Percentiles rank a stretch among this genome's conserved stretches.
These are phyloP conservation scores for Euptelea pleiosperma DNA, from an alignment of 164 flowering plant species.

Conservation along the genomic window DNA sequence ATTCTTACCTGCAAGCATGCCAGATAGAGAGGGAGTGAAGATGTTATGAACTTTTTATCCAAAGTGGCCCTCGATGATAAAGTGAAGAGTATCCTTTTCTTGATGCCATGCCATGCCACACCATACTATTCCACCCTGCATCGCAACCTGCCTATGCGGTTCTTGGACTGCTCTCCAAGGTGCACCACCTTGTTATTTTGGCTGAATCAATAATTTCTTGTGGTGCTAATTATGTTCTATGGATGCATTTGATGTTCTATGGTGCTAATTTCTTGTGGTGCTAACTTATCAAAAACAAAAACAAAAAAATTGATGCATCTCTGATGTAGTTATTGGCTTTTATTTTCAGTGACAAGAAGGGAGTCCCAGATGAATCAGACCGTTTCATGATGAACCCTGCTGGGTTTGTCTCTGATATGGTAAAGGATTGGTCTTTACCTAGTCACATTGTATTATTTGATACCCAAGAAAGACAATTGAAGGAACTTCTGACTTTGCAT, in stretches of 20 bases:
- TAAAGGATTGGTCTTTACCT: slow-evolving; percentile 61
- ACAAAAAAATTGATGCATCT: too few species aligned
- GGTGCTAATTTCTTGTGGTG: too few species aligned
- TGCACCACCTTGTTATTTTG: slow-evolving; percentile 10
- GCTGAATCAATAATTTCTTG: not conserved
- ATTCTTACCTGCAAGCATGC: slow-evolving; percentile 18
- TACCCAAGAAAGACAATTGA: slow-evolving; percentile 54
- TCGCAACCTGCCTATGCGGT: slow-evolving; percentile 67
- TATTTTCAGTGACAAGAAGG: slow-evolving; percentile 50
- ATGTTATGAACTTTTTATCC: slow-evolving; percentile 76
- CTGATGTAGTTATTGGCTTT: slow-evolving; percentile 1
- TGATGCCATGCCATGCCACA: slow-evolving; percentile 92
- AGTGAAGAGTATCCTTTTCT: slow-evolving; percentile 64
- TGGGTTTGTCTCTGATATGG: slow-evolving; percentile 47
- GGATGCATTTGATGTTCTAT: not conserved
- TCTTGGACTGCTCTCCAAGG: slow-evolving; percentile 97
- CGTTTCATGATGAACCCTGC: slow-evolving; percentile 74
- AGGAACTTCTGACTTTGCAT: slow-evolving; percentile 48
- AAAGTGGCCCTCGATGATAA: slow-evolving; percentile 50
- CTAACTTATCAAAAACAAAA: too few species aligned
- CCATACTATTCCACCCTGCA: slow-evolving; percentile 87
- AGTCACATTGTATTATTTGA: slow-evolving; percentile 84
- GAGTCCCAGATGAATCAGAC: slow-evolving; percentile 67
- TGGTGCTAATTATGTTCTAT: not conserved
- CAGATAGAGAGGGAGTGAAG: slow-evolving; percentile 91